Base-by-base conservation (phyloP, 768 basidiomycete species). In the Termitomyces sp. region DNA sequence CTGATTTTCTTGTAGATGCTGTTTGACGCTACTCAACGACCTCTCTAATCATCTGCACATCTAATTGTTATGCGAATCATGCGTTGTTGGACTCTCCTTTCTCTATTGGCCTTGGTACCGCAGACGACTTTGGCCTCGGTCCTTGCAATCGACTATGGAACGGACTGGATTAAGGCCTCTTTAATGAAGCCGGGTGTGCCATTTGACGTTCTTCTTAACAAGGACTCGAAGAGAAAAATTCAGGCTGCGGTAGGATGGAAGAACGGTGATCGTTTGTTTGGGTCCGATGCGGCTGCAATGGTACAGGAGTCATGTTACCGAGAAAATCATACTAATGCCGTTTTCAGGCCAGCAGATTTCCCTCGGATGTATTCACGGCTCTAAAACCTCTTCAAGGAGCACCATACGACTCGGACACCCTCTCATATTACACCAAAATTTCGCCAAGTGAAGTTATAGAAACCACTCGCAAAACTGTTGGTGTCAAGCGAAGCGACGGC, bases 111-210 rank as follows among this genome's bases (percentile, higher is more conserved):
- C 48, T 61, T 76, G 13, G 65, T 80, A 22, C 77, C 82, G 34
- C 71, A 76, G 45, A 68, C 76, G 43, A 74, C 78, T n/a, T 72
- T 82, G 42, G 90, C 88, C 22, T 85, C 95, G 3, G 83, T 98
- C 13, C 83, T 99, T 48, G 95, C 95, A 20, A 92, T 99, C 68
- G 97, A 99, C 85, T 98, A 97, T 83, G 97, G 97, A 69, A 84
- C 92, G 18, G 97, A 98, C 75, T 95, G 88, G 83, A 98, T 95
- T 68, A 99, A 98, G 74, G 92, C 94, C 30, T 95, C 95, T 4
- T 77, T 98, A 57, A 89, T 98, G 81, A 95, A 94, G 68, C 94
- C 95, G 1, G 95, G 93, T 45, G 74, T 91, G 33, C 95, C 96
- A 4, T 96, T 99, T 65, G 97, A 99, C 74, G 92, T 99, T 32